These are phyloP conservation scores for Microstegium vimineum DNA, from an alignment of 176 grass and related monocot species.

Conservation along the genomic window DNA sequence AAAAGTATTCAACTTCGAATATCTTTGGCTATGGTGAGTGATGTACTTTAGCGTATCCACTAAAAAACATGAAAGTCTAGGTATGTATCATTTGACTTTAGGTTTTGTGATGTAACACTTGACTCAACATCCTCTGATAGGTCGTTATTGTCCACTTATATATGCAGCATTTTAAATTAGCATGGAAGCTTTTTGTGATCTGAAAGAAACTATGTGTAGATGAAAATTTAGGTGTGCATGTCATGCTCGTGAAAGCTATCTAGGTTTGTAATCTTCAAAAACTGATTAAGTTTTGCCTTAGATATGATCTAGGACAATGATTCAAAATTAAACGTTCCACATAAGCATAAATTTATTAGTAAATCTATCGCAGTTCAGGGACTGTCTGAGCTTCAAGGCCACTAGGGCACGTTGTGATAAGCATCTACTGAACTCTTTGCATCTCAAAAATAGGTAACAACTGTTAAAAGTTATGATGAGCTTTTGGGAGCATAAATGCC, in stretches of 20 bases:
- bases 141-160: neutral
- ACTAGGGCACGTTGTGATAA: neutral
- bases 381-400: neutral
- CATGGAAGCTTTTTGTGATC: neutral
- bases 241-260: conserved; percentile 3
- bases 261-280: neutral
- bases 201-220: neutral
- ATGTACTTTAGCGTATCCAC: conserved; percentile 24
- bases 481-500: conserved; percentile 31
- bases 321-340: neutral
- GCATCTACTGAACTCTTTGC: neutral
- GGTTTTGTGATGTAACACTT: conserved; percentile 23
- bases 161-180: neutral
- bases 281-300: conserved; percentile 5
- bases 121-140: conserved; percentile 4
- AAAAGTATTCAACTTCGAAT: conserved; percentile 23
- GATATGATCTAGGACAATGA: neutral
- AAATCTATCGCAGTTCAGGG: neutral
- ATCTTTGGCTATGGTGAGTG: conserved; percentile 17
- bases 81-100: conserved; percentile 33
- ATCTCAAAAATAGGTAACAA: conserved; percentile 1
- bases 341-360: neutral
- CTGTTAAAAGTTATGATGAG: neutral
- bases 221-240: neutral
- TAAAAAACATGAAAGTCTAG: conserved; percentile 16